Percentiles rank a stretch among this genome's conserved stretches.
Evolutionary conservation across 257 asterid genomes (phyloP).

Genomic region (Solanum piurae): DNA sequence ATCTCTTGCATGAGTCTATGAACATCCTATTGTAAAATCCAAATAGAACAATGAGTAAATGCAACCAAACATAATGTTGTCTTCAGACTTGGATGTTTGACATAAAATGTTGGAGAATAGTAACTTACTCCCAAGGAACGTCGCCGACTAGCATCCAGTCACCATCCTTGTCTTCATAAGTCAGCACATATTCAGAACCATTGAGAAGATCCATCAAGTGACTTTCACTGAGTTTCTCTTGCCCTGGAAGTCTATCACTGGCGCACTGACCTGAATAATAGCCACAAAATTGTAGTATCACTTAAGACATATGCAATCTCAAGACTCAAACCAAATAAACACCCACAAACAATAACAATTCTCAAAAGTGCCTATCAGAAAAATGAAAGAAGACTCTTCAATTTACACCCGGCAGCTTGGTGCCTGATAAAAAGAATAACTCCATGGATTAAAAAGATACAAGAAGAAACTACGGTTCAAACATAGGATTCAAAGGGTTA

Average conservation of each 20-base stretch:
- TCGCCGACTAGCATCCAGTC: conserved; percentile 95
- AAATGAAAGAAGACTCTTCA: background rate
- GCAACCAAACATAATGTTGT: background rate
- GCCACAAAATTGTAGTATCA: background rate
- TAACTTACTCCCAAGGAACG: conserved; percentile 81
- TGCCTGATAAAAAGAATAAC: background rate
- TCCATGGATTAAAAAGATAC: background rate
- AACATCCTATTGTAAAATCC: conserved; percentile 53
- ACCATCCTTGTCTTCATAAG: conserved; percentile 74
- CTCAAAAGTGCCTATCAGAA: background rate
- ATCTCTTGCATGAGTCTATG: conserved; percentile 65
- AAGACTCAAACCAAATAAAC: background rate
- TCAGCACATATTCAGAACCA: conserved; percentile 61
- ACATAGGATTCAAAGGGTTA: background rate
- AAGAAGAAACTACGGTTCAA: background rate
- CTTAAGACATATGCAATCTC: background rate
- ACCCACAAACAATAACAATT: background rate
- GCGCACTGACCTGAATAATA: conserved; percentile 44
- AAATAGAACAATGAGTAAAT: background rate
- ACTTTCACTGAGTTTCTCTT: conserved; percentile 43
- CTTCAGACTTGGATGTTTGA: background rate
- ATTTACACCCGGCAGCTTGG: background rate
- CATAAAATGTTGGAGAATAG: background rate
- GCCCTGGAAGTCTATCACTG: conserved; percentile 31
- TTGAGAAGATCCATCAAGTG: conserved; percentile 51